Evolutionary conservation across 257 asterid genomes (phyloP).

Genomic region (Anisodus tanguticus): DNA sequence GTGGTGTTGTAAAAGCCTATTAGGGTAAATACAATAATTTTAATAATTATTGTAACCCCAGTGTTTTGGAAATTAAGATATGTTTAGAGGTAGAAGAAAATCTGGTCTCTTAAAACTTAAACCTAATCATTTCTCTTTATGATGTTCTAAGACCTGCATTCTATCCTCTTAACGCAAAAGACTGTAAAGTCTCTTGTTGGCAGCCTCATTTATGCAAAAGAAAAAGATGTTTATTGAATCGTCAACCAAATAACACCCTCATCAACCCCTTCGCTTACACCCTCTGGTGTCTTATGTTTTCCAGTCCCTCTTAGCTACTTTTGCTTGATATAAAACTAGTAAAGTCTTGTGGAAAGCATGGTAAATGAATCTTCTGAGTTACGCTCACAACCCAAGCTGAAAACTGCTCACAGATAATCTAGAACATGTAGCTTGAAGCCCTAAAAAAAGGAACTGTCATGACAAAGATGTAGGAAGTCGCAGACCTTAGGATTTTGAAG

Average conservation of each 20-base stretch:
- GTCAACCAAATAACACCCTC: not conserved
- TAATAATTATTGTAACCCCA: no score
- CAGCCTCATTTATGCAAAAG: not conserved
- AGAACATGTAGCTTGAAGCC: not conserved
- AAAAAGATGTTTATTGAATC: not conserved
- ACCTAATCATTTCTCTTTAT: not conserved
- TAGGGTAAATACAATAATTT: no score
- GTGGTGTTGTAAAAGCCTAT: no score
- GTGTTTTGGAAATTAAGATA: not conserved
- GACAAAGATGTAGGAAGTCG: not conserved
- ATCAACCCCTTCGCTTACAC: not conserved
- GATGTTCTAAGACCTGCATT: not conserved
- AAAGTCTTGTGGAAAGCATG: not conserved
- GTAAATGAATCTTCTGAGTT: not conserved
- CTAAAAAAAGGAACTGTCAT: not conserved
- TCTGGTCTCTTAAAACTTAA: not conserved
- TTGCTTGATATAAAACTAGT: not conserved
- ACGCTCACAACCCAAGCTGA: not conserved
- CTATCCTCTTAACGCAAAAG: not conserved
- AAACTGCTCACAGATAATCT: not conserved
- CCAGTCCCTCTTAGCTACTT: not conserved
- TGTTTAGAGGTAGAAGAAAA: not conserved
- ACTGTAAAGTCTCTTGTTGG: not conserved
- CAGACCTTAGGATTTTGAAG: not conserved
- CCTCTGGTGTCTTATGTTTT: not conserved